phyloP scores from a whole-genome alignment of 2,329 filamentous ascomycete species.

The Cercospora nicotianae region DNA sequence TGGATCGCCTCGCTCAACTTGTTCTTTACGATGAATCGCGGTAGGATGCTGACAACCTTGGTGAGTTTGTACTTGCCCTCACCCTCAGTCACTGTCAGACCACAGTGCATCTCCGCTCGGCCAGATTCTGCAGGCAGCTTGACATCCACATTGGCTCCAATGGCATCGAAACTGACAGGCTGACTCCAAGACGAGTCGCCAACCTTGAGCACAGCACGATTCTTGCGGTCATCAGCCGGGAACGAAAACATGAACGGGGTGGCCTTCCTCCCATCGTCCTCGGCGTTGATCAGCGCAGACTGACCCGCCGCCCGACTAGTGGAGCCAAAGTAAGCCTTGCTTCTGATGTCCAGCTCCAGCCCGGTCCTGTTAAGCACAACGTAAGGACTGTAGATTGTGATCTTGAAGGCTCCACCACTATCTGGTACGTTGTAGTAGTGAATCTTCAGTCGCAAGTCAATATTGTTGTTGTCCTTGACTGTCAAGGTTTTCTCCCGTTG shows the following conservation, averaged over 20 bases:
- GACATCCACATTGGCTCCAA: constrained; percentile 88
- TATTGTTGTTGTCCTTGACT: constrained; percentile 80
- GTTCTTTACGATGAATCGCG: constrained; percentile 92
- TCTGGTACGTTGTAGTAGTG: constrained; percentile 90
- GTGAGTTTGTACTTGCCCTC: constrained; percentile 98
- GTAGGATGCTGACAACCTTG: constrained; percentile 89
- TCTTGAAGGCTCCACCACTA: constrained; percentile 92
- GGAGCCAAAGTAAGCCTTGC: constrained; percentile 83
- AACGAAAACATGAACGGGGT: constrained; percentile 96
- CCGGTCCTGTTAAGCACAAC: constrained; percentile 95
- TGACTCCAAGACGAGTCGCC: constrained; percentile 95
- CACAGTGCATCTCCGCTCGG: constrained; percentile 82
- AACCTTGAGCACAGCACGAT: constrained; percentile 82
- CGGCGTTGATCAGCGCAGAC: constrained; percentile 58
- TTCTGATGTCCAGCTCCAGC: constrained; percentile 79
- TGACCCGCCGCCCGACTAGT: constrained; percentile 83
- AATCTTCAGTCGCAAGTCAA: constrained; percentile 76
- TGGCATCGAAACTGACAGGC: constrained; percentile 95
- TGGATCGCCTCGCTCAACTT: constrained; percentile 85
- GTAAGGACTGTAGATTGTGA: constrained; percentile 93
- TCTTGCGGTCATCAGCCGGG: constrained; percentile 82
- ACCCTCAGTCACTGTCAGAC: constrained; percentile 83
- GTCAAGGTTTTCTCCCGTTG: constrained; percentile 74
- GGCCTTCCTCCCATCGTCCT: constrained; percentile 66
- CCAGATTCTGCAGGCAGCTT: constrained; percentile 71